Evolutionary conservation across 148 eudicot species (phyloP), one percentile per base, ranked within the genome.

Genomic region (Vaccinium corymbosum): DNA sequence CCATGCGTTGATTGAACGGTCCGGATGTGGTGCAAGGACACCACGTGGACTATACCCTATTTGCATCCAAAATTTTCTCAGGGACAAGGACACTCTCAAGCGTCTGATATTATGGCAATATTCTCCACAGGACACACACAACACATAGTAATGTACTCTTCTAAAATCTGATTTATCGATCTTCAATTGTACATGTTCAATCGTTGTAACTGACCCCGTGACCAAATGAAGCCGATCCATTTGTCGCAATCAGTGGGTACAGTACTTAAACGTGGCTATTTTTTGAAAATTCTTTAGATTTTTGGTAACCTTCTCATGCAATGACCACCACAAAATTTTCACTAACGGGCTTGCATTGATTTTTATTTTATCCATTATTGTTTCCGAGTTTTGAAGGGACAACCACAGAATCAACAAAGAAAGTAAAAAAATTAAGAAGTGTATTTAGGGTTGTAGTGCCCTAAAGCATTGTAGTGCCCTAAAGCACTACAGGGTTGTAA

Each of bases 151-250:
- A 25, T 32, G 25, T 61, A 2, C n/a, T 15, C 52, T 6, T 27
- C 48, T 80, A 11, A 20, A 7, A 62, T 22, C 12, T 42, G 11
- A 46, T 20, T 46, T 64, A 22, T 22, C 42, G 12, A 59, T 51
- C 13, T 52, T 61, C 2, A 38, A 75, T n/a, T 20, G 27, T 42
- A 4, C 46, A 42, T 48, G 79, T 48, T 56, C 32, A 20, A 20
- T 42, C 29, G n/a, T 80, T 62, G 80, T 29, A 80, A 80, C 38
- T 4, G 2, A n/a, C 35, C 82, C 82, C 55, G 82, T 79, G 81
- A 62, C 82, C 73, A 17, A 53, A 32, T 16, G 35, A 7, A 14
- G 27, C 82, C 35, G 35, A 38, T 79, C 81, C 38, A 57, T 79
- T 55, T 27, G 81, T 78, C 66, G 15, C 68, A 79, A 29, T 79